phyloP scores from a whole-genome alignment of 495 filamentous ascomycete species.

The Penicillium coffeae region DNA sequence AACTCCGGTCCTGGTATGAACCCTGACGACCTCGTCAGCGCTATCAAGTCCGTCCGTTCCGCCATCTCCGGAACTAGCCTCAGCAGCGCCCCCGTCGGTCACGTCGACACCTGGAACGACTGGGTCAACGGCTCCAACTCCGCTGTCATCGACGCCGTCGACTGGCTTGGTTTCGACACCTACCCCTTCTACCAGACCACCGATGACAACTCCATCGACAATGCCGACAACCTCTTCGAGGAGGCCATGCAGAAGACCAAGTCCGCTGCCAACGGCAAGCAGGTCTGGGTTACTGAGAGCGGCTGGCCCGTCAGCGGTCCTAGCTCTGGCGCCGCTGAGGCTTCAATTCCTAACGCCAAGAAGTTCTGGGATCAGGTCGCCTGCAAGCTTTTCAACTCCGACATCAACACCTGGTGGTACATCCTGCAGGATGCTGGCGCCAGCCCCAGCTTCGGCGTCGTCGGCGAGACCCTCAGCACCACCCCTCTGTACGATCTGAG shows the following conservation, averaged over 20 bases:
- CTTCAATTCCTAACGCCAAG: conserved; percentile 66
- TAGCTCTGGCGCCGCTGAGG: conserved; percentile 55
- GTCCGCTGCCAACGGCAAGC: conserved; percentile 57
- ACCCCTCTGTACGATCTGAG: conserved; percentile 62
- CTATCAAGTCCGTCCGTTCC: conserved; percentile 61
- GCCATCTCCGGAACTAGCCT: conserved; percentile 57
- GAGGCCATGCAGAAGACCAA: conserved; percentile 57
- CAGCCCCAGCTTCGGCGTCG: conserved; percentile 67
- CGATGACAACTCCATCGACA: conserved; percentile 59
- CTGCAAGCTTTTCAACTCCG: conserved; percentile 63
- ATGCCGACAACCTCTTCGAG: conserved; percentile 59
- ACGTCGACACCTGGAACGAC: conserved; percentile 90
- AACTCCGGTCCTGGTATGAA: conserved; percentile 54
- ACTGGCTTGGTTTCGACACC: conserved; percentile 76
- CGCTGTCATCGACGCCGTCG: conserved; percentile 62
- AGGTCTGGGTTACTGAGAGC: conserved; percentile 87
- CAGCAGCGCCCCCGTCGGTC: conserved; percentile 59
- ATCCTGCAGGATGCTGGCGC: conserved; percentile 63
- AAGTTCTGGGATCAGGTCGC: conserved; percentile 75
- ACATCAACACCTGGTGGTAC: conserved; percentile 71
- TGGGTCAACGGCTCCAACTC: conserved; percentile 73
- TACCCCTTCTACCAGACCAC: conserved; percentile 74
- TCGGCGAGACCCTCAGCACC: conserved; percentile 49
- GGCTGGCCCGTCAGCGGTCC: conserved; percentile 76
- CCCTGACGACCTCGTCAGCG: conserved; percentile 55